These are phyloP conservation scores for Psilocybe cyanescens DNA, from an alignment of 768 basidiomycete genomes.

Conservation along the genomic window DNA sequence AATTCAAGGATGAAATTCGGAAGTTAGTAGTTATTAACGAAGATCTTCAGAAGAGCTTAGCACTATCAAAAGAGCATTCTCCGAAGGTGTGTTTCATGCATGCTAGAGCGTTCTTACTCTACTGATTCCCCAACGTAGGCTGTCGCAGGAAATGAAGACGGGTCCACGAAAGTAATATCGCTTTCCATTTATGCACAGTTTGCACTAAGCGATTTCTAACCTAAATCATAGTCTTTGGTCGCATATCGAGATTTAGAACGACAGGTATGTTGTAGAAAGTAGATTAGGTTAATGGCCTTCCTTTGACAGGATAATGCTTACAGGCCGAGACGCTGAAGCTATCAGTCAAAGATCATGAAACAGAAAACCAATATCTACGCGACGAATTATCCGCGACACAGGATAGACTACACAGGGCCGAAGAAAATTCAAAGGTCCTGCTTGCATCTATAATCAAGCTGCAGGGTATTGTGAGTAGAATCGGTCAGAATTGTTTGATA, in stretches of 20 bases:
- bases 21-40: not conserved
- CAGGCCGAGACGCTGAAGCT: conserved; percentile 27
- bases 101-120: too few species aligned
- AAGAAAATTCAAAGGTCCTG: conserved; percentile 30
- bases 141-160: not conserved
- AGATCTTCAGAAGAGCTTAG: not conserved
- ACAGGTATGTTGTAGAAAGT: conserved; percentile 14
- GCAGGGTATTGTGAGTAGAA: conserved; percentile 26
- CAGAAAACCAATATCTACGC: conserved; percentile 24
- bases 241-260: conserved; percentile 8
- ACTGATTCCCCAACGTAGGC: not conserved
- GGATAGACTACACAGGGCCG: conserved; percentile 31
- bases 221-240: not conserved
- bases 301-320: too few species aligned
- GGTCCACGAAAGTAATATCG: not conserved
- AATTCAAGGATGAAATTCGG: conserved; percentile 7
- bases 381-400: conserved; percentile 25
- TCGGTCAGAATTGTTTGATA: not conserved
- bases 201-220: not conserved
- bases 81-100: too few species aligned
- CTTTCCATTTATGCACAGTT: too few species aligned
- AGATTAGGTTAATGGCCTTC: too few species aligned
- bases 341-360: conserved; percentile 20
- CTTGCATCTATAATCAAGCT: conserved; percentile 31
- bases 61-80: not conserved